Conservation (phyloP, 2,329 filamentous ascomycete species). For the Saccharata proteae region DNA sequence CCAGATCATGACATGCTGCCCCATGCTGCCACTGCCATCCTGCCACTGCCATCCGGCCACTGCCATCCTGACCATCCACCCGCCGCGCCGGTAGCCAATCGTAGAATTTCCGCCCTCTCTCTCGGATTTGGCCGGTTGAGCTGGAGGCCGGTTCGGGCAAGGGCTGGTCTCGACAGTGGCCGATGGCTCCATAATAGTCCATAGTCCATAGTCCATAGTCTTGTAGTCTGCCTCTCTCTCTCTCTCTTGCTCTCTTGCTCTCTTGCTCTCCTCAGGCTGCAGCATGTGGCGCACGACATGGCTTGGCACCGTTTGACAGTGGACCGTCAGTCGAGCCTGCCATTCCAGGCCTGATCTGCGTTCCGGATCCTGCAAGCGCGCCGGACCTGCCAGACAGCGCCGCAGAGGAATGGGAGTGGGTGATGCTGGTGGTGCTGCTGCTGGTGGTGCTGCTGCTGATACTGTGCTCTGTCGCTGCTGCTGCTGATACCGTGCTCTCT, state of each 20-base stretch:
- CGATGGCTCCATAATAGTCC: neutral
- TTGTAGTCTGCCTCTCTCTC: too few relatives aligned
- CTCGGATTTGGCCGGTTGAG: constrained; percentile 1
- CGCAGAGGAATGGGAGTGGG: constrained; percentile 8
- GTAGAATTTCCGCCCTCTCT: constrained; percentile 1
- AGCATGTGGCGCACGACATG: constrained; percentile 5
- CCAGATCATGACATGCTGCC: too few relatives aligned
- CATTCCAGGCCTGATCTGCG: constrained; percentile 10
- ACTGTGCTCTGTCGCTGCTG: too few relatives aligned
- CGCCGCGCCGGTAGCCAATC: neutral
- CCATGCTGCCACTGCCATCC: too few relatives aligned
- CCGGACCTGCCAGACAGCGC: constrained; percentile 4
- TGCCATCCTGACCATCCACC: too few relatives aligned
- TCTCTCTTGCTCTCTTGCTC: too few relatives aligned
- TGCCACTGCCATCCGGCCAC: too few relatives aligned
- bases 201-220: too few relatives aligned
- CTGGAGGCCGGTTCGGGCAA: constrained; percentile 5
- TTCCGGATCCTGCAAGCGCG: constrained; percentile 6
- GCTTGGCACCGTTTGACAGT: constrained; percentile 9
- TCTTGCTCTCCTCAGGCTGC: constrained; percentile 4
- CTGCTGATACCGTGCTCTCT: too few relatives aligned
- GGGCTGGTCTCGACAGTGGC: too few relatives aligned
- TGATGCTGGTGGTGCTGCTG: too few relatives aligned
- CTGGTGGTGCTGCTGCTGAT: too few relatives aligned
- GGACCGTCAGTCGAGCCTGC: constrained; percentile 3